phyloP scores from a whole-genome alignment of 2,329 filamentous ascomycete species.

The Lecanicillium sp. region DNA sequence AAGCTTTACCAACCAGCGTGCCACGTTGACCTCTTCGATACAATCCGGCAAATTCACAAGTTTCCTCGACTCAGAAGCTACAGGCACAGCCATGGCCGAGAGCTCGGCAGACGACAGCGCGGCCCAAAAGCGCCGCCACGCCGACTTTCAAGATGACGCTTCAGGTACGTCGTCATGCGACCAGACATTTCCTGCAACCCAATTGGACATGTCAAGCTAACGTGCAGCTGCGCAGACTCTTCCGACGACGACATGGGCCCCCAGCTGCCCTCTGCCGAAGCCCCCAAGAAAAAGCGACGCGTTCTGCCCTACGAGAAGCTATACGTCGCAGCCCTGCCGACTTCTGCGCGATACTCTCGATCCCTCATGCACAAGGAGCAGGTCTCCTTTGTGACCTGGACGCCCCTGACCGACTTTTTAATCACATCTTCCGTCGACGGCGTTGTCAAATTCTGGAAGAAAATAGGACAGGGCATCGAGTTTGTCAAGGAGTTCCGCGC shows the following conservation, averaged over 20 bases:
- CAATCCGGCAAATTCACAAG: background rate
- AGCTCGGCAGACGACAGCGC: conserved; percentile 27
- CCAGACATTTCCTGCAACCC: conserved; percentile 31
- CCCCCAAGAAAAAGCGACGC: conserved; percentile 83
- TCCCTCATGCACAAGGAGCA: conserved; percentile 99
- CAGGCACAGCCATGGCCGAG: conserved; percentile 21
- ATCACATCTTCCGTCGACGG: conserved; percentile 92
- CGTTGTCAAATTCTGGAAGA: conserved; percentile 99
- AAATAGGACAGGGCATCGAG: conserved; percentile 81
- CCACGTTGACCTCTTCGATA: background rate
- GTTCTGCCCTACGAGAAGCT: conserved; percentile 92
- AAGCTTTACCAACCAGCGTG: background rate
- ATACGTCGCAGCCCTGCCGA: conserved; percentile 83
- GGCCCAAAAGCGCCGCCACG: conserved; percentile 46
- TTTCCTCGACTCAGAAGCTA: background rate
- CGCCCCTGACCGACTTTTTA: conserved; percentile 86
- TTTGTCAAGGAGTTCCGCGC: conserved; percentile 98
- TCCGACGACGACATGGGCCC: conserved; percentile 93
- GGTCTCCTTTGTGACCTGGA: conserved; percentile 79
- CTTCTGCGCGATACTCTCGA: conserved; percentile 77
- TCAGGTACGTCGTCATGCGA: conserved; percentile 27
- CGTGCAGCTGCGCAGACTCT: conserved; percentile 36
- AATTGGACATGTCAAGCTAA: conserved; percentile 7
- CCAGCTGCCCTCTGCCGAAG: conserved; percentile 71
- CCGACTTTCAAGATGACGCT: conserved; percentile 46